A percentile compares a stretch with the other conserved stretches of the same genome.
Evolutionary conservation across 1,139 yeast genomes (phyloP).

Genomic region (Schizosaccharomyces versatilis): DNA sequence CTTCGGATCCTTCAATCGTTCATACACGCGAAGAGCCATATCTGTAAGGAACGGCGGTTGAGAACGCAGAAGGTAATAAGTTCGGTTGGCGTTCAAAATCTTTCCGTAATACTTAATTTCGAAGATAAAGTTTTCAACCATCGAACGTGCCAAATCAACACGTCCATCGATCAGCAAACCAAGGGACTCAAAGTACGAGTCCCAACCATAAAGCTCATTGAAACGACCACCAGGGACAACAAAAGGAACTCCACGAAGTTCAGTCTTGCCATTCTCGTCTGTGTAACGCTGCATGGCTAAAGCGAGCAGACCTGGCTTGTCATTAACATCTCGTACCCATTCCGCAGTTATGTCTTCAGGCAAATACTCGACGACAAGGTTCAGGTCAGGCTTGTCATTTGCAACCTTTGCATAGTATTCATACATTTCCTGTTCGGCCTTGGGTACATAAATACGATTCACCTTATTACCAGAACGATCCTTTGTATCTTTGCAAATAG

Average conservation of each 20-base stretch:
- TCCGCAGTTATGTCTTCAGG: slow-evolving; percentile 39
- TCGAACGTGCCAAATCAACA: slow-evolving; percentile 55
- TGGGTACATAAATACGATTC: slow-evolving; percentile 65
- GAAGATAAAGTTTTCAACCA: slow-evolving; percentile 81
- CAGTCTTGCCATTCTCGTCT: slow-evolving; percentile 31
- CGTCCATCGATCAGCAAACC: slow-evolving; percentile 56
- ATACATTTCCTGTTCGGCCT: slow-evolving; percentile 45
- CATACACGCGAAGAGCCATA: slow-evolving; percentile 56
- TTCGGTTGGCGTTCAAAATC: slow-evolving; percentile 79
- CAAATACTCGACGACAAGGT: slow-evolving; percentile 55
- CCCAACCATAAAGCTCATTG: slow-evolving; percentile 96
- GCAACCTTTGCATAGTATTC: slow-evolving; percentile 43
- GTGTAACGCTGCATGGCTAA: slow-evolving; percentile 34
- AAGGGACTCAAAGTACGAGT: slow-evolving; percentile 75
- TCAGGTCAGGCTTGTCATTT: slow-evolving; percentile 31
- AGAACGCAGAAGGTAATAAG: slow-evolving; percentile 75
- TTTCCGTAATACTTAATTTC: slow-evolving; percentile 83
- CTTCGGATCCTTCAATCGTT: slow-evolving; percentile 25
- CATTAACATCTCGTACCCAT: slow-evolving; percentile 54
- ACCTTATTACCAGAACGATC: slow-evolving; percentile 37
- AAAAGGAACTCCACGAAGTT: slow-evolving; percentile 54
- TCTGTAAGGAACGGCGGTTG: slow-evolving; percentile 97
- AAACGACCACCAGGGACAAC: slow-evolving; percentile 95
- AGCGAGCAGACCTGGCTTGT: slow-evolving; percentile 69
- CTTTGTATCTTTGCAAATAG: slow-evolving; percentile 62